Conservation (phyloP, 1,139 yeast genomes). For the Yamadazyma friedrichii region DNA sequence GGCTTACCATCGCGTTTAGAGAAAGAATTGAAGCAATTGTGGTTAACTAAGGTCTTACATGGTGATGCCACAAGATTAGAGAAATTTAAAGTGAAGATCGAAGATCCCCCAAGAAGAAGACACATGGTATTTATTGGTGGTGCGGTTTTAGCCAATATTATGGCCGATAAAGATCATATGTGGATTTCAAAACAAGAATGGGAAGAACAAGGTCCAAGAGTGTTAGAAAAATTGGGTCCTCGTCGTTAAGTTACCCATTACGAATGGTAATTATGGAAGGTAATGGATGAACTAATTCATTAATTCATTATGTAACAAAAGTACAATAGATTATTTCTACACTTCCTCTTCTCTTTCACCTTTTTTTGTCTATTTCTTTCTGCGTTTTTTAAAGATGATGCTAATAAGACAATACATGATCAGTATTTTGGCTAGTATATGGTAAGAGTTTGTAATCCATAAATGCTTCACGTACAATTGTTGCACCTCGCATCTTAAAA, state of each 20-base stretch:
- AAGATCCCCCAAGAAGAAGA: slow-evolving; percentile 98
- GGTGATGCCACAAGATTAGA: slow-evolving; percentile 85
- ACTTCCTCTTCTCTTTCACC: not conserved
- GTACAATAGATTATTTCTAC: slow-evolving; percentile 2
- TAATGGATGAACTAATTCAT: too few relatives aligned
- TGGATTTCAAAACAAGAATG: slow-evolving; percentile 96
- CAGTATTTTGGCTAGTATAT: too few relatives aligned
- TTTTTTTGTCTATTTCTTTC: not conserved
- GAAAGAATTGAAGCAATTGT: slow-evolving; percentile 91
- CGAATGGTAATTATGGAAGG: too few relatives aligned
- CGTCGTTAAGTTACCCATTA: slow-evolving; percentile 41
- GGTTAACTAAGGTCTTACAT: slow-evolving; percentile 85
- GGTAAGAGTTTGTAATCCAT: too few relatives aligned
- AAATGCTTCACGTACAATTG: too few relatives aligned
- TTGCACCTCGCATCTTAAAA: too few relatives aligned
- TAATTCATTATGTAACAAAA: slow-evolving; percentile 4
- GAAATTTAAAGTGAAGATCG: slow-evolving; percentile 93
- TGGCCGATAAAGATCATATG: slow-evolving; percentile 98
- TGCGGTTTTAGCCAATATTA: slow-evolving; percentile 94
- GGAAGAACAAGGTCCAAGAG: slow-evolving; percentile 93
- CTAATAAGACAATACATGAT: too few relatives aligned
- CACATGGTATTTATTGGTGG: slow-evolving; percentile 99
- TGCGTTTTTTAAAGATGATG: too few relatives aligned
- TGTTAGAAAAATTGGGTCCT: slow-evolving; percentile 89
- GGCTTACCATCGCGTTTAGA: slow-evolving; percentile 95